Percentiles rank a stretch among this genome's conserved stretches.
These are phyloP conservation scores for Cyclotella kingstonii DNA, from an alignment of 108 stramenopile species.

Conservation along the genomic window DNA sequence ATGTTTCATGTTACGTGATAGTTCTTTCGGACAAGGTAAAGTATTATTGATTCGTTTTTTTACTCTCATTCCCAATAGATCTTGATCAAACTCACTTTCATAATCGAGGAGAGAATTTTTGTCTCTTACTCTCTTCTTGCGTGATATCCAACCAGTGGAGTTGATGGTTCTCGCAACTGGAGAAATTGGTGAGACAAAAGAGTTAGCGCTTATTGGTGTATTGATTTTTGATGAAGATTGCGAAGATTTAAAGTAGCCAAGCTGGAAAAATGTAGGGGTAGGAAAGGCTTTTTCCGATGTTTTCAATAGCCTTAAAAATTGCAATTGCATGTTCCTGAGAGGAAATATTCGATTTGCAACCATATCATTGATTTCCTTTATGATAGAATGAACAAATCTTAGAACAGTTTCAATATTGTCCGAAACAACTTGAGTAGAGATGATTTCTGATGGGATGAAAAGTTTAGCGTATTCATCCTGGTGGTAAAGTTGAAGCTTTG, in stretches of 20 bases:
- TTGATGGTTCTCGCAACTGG: too few relatives aligned
- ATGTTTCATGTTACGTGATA: too few relatives aligned
- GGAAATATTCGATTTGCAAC: constrained; percentile 6
- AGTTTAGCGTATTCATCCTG: not conserved
- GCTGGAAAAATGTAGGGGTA: constrained; percentile 4
- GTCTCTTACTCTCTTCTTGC: too few relatives aligned
- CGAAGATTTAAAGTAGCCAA: constrained; percentile 7
- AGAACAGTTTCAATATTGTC: not conserved
- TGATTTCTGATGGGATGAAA: constrained; percentile 7
- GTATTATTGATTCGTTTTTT: too few relatives aligned
- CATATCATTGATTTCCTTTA: constrained; percentile 1
- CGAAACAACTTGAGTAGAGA: not conserved
- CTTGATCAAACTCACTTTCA: too few relatives aligned
- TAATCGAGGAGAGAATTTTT: too few relatives aligned
- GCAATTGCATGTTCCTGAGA: not conserved
- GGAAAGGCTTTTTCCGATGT: constrained; percentile 2
- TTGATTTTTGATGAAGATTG: not conserved
- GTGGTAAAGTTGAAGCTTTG: not conserved
- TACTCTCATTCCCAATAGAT: too few relatives aligned
- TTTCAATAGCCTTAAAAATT: constrained; percentile 7
- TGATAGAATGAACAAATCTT: not conserved
- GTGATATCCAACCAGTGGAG: too few relatives aligned
- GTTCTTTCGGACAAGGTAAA: too few relatives aligned
- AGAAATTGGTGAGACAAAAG: too few relatives aligned
- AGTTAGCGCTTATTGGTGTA: not conserved